phyloP scores from a whole-genome alignment of 768 basidiomycete species.

The Hypsizygus marmoreus region DNA sequence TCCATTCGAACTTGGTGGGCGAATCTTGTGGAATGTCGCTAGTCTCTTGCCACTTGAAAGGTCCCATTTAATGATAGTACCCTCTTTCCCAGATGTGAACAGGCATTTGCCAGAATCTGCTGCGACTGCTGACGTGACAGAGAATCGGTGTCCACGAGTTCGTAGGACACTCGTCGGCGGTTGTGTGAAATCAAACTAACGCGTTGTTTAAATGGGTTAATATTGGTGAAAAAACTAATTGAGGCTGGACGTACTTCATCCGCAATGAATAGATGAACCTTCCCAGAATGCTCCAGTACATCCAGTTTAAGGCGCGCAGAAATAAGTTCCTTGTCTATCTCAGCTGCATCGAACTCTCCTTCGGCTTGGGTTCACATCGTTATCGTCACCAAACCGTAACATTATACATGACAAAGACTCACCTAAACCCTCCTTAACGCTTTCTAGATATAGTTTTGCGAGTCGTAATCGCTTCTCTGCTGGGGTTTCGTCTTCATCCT shows the following conservation, averaged over 20 bases:
- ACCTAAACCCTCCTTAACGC: conserved; percentile 76
- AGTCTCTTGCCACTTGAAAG: conserved; percentile 63
- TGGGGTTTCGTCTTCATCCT: conserved; percentile 87
- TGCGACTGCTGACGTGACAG: conserved; percentile 80
- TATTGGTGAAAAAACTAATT: not conserved
- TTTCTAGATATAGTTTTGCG: conserved; percentile 88
- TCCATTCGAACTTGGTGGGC: conserved; percentile 40
- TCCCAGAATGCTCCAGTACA: conserved; percentile 87
- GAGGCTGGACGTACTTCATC: conserved; percentile 53
- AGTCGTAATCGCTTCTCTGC: conserved; percentile 90
- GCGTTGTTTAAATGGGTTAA: not conserved
- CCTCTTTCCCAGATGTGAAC: conserved; percentile 93
- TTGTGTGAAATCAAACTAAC: conserved; percentile 58
- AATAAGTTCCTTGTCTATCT: conserved; percentile 92
- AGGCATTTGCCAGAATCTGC: conserved; percentile 73
- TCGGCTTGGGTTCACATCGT: conserved; percentile 50
- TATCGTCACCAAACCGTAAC: too few species aligned
- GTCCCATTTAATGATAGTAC: conserved; percentile 86
- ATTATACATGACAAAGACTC: conserved; percentile 27
- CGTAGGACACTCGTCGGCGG: conserved; percentile 53
- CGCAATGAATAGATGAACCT: conserved; percentile 80
- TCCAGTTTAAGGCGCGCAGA: conserved; percentile 89
- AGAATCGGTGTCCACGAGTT: conserved; percentile 72
- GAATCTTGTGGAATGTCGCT: conserved; percentile 60
- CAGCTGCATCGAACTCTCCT: conserved; percentile 92